Conservation (phyloP, 345 rosid genomes). For the Aurinia saxatilis region DNA sequence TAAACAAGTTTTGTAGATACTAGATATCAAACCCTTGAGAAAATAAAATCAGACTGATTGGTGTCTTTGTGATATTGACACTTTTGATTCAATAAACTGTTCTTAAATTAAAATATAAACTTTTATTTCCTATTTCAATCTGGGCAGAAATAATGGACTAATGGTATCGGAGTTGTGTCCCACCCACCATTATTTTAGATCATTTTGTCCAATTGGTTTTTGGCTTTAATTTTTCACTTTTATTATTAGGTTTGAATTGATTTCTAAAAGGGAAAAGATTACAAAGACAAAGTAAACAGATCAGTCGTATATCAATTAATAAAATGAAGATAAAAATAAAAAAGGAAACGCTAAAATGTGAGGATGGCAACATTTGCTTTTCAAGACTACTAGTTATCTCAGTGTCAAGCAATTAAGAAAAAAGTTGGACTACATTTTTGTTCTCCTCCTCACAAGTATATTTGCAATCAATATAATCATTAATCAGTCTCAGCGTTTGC, state of each 20-base stretch:
- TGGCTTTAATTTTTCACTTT: conserved; percentile 21
- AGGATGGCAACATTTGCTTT: conserved; percentile 23
- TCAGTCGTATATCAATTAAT: not conserved
- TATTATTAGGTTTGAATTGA: conserved; percentile 27
- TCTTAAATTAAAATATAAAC: no score
- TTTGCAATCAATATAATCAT: not conserved
- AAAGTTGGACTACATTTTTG: not conserved
- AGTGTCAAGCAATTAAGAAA: not conserved
- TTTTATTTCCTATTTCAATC: not conserved
- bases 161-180: conserved; percentile 17
- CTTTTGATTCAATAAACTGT: not conserved
- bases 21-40: conserved; percentile 21
- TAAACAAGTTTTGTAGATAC: conserved; percentile 25
- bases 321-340: not conserved
- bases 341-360: conserved; percentile 10
- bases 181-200: conserved; percentile 25
- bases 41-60: not conserved
- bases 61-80: conserved; percentile 19
- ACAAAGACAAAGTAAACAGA: conserved; percentile 20
- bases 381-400: conserved; percentile 4
- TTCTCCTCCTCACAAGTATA: not conserved
- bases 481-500: no score
- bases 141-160: conserved; percentile 16
- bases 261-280: conserved; percentile 12
- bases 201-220: conserved; percentile 26